phyloP scores from a whole-genome alignment of 1,139 yeast genomes.

The Yamadazyma spencermartinsiae region DNA sequence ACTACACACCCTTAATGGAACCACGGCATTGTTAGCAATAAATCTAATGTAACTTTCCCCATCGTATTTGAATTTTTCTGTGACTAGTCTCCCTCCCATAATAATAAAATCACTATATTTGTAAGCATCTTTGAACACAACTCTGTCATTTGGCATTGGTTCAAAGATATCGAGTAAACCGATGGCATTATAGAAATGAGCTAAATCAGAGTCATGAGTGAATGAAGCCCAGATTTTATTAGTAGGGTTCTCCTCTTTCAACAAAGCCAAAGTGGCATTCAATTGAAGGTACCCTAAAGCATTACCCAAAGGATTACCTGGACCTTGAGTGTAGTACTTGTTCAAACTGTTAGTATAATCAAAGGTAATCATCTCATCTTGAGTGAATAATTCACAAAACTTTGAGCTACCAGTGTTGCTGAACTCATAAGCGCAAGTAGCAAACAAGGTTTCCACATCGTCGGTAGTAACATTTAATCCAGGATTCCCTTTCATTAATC shows the following conservation, averaged over 20 bases:
- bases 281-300: constrained; percentile 19
- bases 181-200: constrained; percentile 48
- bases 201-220: constrained; percentile 58
- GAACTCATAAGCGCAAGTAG: constrained; percentile 53
- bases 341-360: constrained; percentile 45
- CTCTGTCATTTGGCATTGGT: constrained; percentile 20
- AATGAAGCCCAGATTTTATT: constrained; percentile 45
- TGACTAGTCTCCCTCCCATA: constrained; percentile 50
- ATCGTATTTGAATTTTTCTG: constrained; percentile 42
- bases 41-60: constrained; percentile 3
- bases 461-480: constrained; percentile 25
- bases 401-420: constrained; percentile 48
- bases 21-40: constrained; percentile 2
- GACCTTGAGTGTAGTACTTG: constrained; percentile 48
- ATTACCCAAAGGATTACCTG: constrained; percentile 30
- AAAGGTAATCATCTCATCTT: constrained; percentile 43
- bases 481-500: constrained; percentile 24
- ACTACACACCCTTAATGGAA: constrained; percentile 12
- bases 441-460: constrained; percentile 40
- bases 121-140: constrained; percentile 41
- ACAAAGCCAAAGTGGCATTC: constrained; percentile 47
- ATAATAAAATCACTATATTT: constrained; percentile 47
- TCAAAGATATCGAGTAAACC: constrained; percentile 39
- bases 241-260: constrained; percentile 25
- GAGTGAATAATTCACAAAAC: constrained; percentile 48